phyloP scores from a whole-genome alignment of 345 rosid genomes.

The Acer campestre region DNA sequence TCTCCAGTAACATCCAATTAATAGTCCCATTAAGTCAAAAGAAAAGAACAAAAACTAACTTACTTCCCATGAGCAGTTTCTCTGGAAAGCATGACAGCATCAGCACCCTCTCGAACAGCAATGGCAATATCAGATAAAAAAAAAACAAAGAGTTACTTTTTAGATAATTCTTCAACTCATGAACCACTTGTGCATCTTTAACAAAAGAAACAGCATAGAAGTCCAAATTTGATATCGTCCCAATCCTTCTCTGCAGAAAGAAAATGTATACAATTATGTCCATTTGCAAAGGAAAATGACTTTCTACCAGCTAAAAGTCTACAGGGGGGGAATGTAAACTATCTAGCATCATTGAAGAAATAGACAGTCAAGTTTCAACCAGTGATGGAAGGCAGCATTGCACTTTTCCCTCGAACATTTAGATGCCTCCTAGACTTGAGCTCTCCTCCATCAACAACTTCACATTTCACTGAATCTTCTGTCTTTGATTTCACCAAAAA shows the following conservation, averaged over 20 bases:
- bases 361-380: constrained; percentile 43
- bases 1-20: not conserved
- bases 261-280: constrained; percentile 3
- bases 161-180: constrained; percentile 93
- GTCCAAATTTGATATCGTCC: constrained; percentile 99
- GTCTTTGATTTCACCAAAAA: constrained; percentile 88
- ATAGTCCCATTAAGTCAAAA: not conserved
- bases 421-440: constrained; percentile 96
- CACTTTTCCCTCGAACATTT: constrained; percentile 97
- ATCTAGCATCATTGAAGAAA: not conserved
- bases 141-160: constrained; percentile 39
- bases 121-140: constrained; percentile 87
- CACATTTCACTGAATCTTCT: constrained; percentile 91
- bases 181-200: constrained; percentile 98
- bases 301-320: not conserved
- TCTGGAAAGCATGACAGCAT: constrained; percentile 99
- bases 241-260: constrained; percentile 88
- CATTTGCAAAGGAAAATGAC: constrained; percentile 11
- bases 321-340: not conserved
- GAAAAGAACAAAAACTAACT: not conserved
- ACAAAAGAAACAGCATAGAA: constrained; percentile 97
- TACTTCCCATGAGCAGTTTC: constrained; percentile 99
- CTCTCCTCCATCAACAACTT: constrained; percentile 98
- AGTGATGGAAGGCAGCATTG: constrained; percentile 92
- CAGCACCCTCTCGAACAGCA: constrained; percentile 98